Percentiles rank a stretch among this genome's conserved stretches.
These are phyloP conservation scores for Trichosporon faecale DNA, from an alignment of 1,284 basidiomycete genomes.

Conservation along the genomic window DNA sequence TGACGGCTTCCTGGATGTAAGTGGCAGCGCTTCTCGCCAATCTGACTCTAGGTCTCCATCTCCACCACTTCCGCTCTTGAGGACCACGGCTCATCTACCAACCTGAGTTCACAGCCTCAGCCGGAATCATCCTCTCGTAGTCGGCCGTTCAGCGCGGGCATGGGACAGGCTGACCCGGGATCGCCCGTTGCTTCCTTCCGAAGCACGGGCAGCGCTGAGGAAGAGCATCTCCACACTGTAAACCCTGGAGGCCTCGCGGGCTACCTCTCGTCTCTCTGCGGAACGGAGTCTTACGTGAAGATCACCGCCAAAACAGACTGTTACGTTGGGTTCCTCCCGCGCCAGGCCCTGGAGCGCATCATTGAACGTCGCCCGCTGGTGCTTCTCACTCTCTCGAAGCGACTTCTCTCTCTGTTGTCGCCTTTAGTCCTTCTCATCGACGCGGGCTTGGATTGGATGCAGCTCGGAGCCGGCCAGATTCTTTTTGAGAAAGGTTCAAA, in stretches of 20 bases:
- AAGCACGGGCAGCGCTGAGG: conserved; percentile 12
- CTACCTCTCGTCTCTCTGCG: conserved; percentile 90
- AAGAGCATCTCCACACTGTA: conserved; percentile 79
- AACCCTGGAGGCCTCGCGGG: conserved; percentile 98
- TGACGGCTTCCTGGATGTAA: conserved; percentile 91
- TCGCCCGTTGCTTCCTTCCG: conserved; percentile 7
- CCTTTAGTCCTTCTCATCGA: conserved; percentile 96
- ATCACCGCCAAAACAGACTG: conserved; percentile 92
- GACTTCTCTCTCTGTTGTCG: conserved; percentile 87
- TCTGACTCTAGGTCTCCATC: background rate
- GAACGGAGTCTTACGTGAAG: conserved; percentile 90
- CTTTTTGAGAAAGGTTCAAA: conserved; percentile 83
- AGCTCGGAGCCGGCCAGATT: conserved; percentile 79
- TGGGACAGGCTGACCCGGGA: conserved; percentile 31
- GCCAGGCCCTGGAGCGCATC: conserved; percentile 79
- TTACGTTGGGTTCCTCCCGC: conserved; percentile 91
- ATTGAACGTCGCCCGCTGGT: conserved; percentile 94
- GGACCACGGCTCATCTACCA: background rate
- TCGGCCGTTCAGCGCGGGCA: conserved; percentile 40
- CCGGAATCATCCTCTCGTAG: background rate
- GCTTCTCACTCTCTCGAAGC: conserved; percentile 90
- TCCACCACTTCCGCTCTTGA: background rate
- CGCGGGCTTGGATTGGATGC: conserved; percentile 96
- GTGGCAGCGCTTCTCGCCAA: conserved; percentile 7
- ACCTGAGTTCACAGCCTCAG: background rate